Conservation (phyloP, 192 early-diverging fungal genomes). For the Coemansia umbellata region DNA sequence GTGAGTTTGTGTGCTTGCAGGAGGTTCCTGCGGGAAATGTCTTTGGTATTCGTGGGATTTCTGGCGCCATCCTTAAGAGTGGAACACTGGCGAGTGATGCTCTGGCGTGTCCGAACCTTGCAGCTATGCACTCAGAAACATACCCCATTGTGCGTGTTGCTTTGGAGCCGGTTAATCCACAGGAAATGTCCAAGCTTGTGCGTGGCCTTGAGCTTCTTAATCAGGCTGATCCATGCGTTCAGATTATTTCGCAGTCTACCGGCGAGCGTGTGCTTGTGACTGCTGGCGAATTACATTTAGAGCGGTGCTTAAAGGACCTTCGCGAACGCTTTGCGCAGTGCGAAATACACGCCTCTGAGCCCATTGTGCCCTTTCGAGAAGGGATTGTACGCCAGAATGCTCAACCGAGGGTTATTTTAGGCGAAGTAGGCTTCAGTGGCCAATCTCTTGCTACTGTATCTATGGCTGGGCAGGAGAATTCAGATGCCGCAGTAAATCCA, state of each 20-base stretch:
- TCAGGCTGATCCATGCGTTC: constrained; percentile 91
- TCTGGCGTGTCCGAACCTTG: constrained; percentile 72
- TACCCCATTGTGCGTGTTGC: constrained; percentile 97
- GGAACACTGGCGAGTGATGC: constrained; percentile 78
- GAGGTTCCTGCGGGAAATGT: constrained; percentile 94
- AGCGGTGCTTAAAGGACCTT: constrained; percentile 92
- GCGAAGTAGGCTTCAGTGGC: constrained; percentile 37
- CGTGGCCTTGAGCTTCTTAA: constrained; percentile 87
- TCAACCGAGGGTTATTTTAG: constrained; percentile 34
- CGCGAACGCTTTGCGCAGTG: constrained; percentile 91
- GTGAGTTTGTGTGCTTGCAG: constrained; percentile 78
- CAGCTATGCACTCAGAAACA: constrained; percentile 49
- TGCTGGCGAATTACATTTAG: constrained; percentile 95
- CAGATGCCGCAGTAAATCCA: not conserved
- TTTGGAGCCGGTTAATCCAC: constrained; percentile 86
- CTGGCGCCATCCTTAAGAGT: constrained; percentile 90
- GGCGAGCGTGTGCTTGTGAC: constrained; percentile 97
- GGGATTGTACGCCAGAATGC: constrained; percentile 63
- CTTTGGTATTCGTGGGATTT: constrained; percentile 88
- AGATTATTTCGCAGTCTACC: constrained; percentile 87
- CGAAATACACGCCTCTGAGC: constrained; percentile 89
- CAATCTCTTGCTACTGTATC: constrained; percentile 36
- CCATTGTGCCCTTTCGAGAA: constrained; percentile 97
- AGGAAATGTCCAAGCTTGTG: constrained; percentile 81
- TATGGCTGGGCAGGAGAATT: not conserved